phyloP scores from a whole-genome alignment of 306 rosid genomes.

The Cucumis sativus region DNA sequence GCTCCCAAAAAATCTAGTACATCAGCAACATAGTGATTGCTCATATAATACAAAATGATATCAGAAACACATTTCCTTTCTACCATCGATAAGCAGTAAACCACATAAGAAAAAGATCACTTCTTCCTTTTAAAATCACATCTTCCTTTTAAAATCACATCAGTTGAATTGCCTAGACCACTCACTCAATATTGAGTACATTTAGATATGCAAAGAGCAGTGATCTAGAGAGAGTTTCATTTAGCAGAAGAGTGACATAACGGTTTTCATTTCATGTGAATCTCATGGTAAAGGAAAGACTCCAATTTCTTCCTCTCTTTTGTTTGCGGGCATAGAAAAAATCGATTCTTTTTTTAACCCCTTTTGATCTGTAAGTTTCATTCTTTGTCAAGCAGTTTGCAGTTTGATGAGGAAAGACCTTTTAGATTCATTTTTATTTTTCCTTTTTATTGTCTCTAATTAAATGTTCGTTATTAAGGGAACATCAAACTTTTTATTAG shows the following conservation, averaged over 20 bases:
- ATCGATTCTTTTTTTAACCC: conserved; percentile 4
- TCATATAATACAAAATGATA: no score
- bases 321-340: conserved; percentile 48
- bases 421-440: neutral
- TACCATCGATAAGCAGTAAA: no score
- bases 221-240: neutral
- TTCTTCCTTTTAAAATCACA: no score
- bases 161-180: neutral
- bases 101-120: no score
- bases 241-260: neutral
- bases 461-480: neutral
- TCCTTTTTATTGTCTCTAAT: neutral
- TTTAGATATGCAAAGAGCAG: neutral
- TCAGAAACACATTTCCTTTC: no score
- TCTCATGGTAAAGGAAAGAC: no score
- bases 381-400: neutral
- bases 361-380: neutral
- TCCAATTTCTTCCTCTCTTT: no score
- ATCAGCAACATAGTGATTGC: no score
- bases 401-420: conserved; percentile 13
- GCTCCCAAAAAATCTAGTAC: no score
- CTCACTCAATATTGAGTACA: neutral
- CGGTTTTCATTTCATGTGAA: no score
- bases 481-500: no score
- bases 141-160: no score